Base-by-base conservation (phyloP, 805 yeast genomes). In the Candida lessepsii region DNA sequence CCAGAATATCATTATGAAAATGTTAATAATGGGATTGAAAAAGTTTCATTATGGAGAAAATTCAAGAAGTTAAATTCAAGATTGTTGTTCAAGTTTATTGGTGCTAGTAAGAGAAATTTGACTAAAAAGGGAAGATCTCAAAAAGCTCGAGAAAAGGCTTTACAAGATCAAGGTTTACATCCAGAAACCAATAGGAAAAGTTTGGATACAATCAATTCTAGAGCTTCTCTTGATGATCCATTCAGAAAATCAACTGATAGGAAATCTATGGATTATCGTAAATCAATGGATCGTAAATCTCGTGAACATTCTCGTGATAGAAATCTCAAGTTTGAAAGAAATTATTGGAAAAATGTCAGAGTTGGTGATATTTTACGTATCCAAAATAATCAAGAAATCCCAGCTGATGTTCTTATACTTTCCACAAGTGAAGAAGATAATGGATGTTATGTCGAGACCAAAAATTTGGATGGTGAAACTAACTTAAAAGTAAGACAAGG, bases 401-500 rank as follows among this genome's bases (percentile, higher is more conserved):
- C 95, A 1, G 91, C 89, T 25, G 95, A 85, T 60, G 62, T 85
- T 33, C 65, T 81, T 14, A 71, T 85, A 15, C 60, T 85, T 17
- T 72, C 88, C 9, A 78, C 90, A 0, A 79, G 86, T 26, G 87
- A 81, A 51, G 71, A 73, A 5, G 93, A 86, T 47, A 80, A 79
- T 41, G 79, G 80, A 39, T 80, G 83, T 57, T 79, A 67, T 52
- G 78, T 84, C 23, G 95, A 66, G 50, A 66, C 72, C 2, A 67
- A 64, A 44, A 68, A 65, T 49, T 54, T 63, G 32, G 75, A 63
- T 48, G 75, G 71, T 38, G 73, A 64, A 50, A 70, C 93, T 1
- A 86, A 84, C 50, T 65, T 86, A 60, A 86, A 86, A 61, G 84
- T 81, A 29, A 81, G 81, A 52, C 87, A 83, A 57, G 82, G 90